Evolutionary conservation across 768 basidiomycete genomes (phyloP), one percentile per base, ranked within the genome.

Genomic region (Candolleomyces efflorescens): DNA sequence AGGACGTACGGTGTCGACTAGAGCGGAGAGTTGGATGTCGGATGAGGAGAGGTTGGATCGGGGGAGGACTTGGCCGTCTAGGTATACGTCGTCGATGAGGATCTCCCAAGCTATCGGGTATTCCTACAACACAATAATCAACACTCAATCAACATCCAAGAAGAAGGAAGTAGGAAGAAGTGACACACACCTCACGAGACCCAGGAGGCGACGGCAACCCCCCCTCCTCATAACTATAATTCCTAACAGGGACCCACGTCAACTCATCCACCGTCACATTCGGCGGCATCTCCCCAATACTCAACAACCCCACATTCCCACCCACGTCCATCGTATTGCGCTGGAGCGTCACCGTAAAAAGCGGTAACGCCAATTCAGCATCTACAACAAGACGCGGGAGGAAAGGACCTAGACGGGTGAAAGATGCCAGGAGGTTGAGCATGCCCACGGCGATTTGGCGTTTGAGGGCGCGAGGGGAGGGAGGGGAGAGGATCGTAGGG

Each of bases 81-180:
- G 77, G 66, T 76, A 91, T 5, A 91, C 85, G 56, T 84, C 84
- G 54, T 90, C 89, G 6, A 92, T 58, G 24, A 80, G 75, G 5
- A 90, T 73, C 67, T 92, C 90, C 90, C 90, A 91, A 11, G 84
- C 76, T 24, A 86, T 73, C 1, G 85, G 83, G 66, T 86, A 86
- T n/a, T n/a, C n/a, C n/a, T n/a, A n/a, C n/a, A n/a, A n/a, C n/a
- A n/a, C n/a, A n/a, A 38, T 66, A 61, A 26, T 63, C n/a, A 27
- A 24, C 27, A 18, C 9, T 51, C 32, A 2, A 32, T 32, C 32
- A 32, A 24, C 41, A 54, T 13, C 3, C 26, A 32, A 59, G 53
- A 22, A 46, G 36, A n/a, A 7, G 4, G 5, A 23, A 7, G 12
- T n/a, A 20, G 15, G 26, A n/a, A 54, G 13, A 13, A 20, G 22